Evolutionary conservation across 2,329 filamentous ascomycete species (phyloP).

Genomic region (Periconia sp.): DNA sequence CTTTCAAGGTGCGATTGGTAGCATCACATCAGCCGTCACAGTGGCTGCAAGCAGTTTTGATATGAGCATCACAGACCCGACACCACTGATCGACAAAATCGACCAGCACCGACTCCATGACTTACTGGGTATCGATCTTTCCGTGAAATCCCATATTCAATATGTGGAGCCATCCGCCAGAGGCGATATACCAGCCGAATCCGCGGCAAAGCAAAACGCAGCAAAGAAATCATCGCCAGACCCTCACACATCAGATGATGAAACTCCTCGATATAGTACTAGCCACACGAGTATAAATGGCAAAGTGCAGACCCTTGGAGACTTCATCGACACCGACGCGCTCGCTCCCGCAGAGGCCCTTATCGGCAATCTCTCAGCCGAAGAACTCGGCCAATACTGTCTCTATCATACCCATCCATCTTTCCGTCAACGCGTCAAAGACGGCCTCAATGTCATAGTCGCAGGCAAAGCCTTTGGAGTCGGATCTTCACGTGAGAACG

Average conservation of each 20-base stretch:
- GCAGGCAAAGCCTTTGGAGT: slow-evolving; percentile 51
- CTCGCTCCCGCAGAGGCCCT: slow-evolving; percentile 46
- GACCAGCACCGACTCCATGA: slow-evolving; percentile 15
- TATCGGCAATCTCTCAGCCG: slow-evolving; percentile 29
- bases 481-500: slow-evolving; percentile 50
- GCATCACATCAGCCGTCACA: slow-evolving; percentile 49
- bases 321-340: slow-evolving; percentile 51
- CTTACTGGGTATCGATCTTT: not conserved
- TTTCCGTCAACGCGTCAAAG: slow-evolving; percentile 42
- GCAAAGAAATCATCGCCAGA: not conserved
- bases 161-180: slow-evolving; percentile 10
- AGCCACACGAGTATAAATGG: slow-evolving; percentile 28
- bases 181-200: not conserved
- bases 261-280: not conserved
- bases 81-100: slow-evolving; percentile 29
- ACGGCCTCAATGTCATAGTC: slow-evolving; percentile 47
- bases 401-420: slow-evolving; percentile 45
- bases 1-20: slow-evolving; percentile 46
- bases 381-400: slow-evolving; percentile 44
- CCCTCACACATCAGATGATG: not conserved
- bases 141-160: not conserved
- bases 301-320: slow-evolving; percentile 46
- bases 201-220: not conserved
- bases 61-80: slow-evolving; percentile 48
- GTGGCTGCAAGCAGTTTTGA: slow-evolving; percentile 52